These are phyloP conservation scores for Neonectria sp. DNA, from an alignment of 2,329 filamentous ascomycete species.

Conservation along the genomic window DNA sequence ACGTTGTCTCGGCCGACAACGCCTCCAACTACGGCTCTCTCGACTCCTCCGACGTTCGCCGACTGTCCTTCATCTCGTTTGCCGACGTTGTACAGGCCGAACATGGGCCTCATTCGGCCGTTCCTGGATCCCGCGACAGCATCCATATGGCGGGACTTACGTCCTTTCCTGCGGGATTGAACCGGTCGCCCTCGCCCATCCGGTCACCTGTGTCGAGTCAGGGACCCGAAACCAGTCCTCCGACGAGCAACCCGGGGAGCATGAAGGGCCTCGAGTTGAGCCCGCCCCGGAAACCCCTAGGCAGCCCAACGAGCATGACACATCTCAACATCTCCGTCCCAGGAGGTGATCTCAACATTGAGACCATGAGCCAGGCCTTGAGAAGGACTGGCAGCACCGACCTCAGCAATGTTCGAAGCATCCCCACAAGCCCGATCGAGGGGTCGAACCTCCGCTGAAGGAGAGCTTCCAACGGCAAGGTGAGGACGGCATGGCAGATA, in stretches of 20 bases:
- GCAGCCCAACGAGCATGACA: slow-evolving; percentile 73
- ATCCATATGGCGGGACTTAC: slow-evolving; percentile 79
- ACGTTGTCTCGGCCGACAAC: slow-evolving; percentile 66
- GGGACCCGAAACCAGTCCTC: slow-evolving; percentile 77
- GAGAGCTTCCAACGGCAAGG: slow-evolving; percentile 3
- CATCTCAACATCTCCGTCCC: slow-evolving; percentile 58
- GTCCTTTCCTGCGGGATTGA: slow-evolving; percentile 67
- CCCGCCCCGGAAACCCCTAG: slow-evolving; percentile 71
- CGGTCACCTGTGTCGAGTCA: slow-evolving; percentile 84
- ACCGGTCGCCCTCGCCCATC: slow-evolving; percentile 85
- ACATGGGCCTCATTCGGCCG: slow-evolving; percentile 72
- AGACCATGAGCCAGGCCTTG: slow-evolving; percentile 94
- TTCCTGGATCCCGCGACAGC: slow-evolving; percentile 74
- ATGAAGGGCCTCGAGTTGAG: slow-evolving; percentile 82
- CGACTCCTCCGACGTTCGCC: slow-evolving; percentile 82
- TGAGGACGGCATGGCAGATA: slow-evolving; percentile 13
- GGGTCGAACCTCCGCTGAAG: slow-evolving; percentile 49
- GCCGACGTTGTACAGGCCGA: slow-evolving; percentile 94
- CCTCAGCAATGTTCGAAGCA: slow-evolving; percentile 71
- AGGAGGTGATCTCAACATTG: slow-evolving; percentile 82
- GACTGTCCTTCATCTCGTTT: slow-evolving; percentile 96
- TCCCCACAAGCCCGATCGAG: slow-evolving; percentile 72
- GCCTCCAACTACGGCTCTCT: slow-evolving; percentile 84
- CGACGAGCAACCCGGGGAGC: slow-evolving; percentile 82
- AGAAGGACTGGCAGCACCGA: slow-evolving; percentile 89